Evolutionary conservation across 192 early-diverging fungal species (phyloP).

Genomic region (Cetraspora pellucida): DNA sequence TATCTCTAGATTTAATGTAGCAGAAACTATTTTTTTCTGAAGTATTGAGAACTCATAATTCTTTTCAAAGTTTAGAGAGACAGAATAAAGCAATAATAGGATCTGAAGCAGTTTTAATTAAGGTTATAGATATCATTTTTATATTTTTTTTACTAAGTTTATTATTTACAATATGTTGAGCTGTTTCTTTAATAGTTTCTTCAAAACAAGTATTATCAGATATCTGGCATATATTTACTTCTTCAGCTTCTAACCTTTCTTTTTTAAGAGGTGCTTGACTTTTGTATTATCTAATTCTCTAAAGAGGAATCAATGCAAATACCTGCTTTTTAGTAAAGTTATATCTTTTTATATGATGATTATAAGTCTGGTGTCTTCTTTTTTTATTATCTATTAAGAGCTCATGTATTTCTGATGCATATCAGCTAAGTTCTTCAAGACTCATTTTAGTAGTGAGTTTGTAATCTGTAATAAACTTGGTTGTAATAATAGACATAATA

Average conservation of each 20-base stretch:
- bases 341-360: too few species aligned
- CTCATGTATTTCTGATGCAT: too few species aligned
- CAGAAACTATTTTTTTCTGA: background rate
- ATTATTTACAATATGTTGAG: slow-evolving; percentile 15
- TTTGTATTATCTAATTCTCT: too few species aligned
- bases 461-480: slow-evolving; percentile 4
- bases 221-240: too few species aligned
- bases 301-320: too few species aligned
- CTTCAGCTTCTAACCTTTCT: too few species aligned
- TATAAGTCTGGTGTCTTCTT: too few species aligned
- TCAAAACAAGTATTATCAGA: background rate
- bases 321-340: too few species aligned
- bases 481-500: slow-evolving; percentile 9
- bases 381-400: too few species aligned
- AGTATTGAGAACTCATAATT: slow-evolving; percentile 20
- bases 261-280: too few species aligned
- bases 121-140: background rate
- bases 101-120: slow-evolving; percentile 2
- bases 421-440: background rate
- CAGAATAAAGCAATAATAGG: background rate
- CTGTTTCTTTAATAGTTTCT: slow-evolving; percentile 12
- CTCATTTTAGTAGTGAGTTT: slow-evolving; percentile 2
- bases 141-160: slow-evolving; percentile 14
- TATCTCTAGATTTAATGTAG: background rate
- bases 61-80: slow-evolving; percentile 8